Conservation (phyloP, 805 yeast genomes). For the Jamesozyma lodderae region DNA sequence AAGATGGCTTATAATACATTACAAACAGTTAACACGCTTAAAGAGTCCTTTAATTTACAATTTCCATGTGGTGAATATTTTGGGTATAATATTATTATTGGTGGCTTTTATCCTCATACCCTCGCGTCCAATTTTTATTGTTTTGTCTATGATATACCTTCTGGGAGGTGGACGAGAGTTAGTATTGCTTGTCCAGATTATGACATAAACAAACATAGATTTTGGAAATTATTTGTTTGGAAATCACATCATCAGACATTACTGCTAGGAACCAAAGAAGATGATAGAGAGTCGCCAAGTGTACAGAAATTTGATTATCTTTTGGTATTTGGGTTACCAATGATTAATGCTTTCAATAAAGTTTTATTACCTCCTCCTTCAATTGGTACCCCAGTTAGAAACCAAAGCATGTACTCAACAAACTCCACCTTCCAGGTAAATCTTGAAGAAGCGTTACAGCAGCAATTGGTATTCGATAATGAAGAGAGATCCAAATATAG, state of each 20-base stretch:
- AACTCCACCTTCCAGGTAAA: neutral
- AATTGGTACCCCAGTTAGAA: neutral
- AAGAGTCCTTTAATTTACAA: constrained; percentile 31
- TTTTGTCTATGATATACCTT: constrained; percentile 25
- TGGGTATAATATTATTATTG: constrained; percentile 55
- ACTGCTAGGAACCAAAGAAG: constrained; percentile 40
- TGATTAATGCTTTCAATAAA: constrained; percentile 36
- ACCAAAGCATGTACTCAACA: neutral
- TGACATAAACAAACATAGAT: constrained; percentile 44
- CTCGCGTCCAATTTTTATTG: constrained; percentile 20
- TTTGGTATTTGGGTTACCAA: constrained; percentile 45
- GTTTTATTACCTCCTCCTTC: constrained; percentile 7
- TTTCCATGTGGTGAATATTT: constrained; percentile 56
- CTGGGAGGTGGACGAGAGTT: constrained; percentile 52
- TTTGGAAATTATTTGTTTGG: constrained; percentile 68
- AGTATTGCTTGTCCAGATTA: constrained; percentile 45
- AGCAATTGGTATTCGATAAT: constrained; percentile 4
- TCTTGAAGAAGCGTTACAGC: constrained; percentile 4
- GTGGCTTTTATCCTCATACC: constrained; percentile 48
- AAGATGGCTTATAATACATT: constrained; percentile 22
- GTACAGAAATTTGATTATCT: constrained; percentile 38
- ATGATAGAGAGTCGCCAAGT: constrained; percentile 22
- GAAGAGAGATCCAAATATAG: neutral
- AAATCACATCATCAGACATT: constrained; percentile 65
- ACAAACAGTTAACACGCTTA: constrained; percentile 9